phyloP scores from a whole-genome alignment of 768 basidiomycete species.

The Cystobasidium onofrii region DNA sequence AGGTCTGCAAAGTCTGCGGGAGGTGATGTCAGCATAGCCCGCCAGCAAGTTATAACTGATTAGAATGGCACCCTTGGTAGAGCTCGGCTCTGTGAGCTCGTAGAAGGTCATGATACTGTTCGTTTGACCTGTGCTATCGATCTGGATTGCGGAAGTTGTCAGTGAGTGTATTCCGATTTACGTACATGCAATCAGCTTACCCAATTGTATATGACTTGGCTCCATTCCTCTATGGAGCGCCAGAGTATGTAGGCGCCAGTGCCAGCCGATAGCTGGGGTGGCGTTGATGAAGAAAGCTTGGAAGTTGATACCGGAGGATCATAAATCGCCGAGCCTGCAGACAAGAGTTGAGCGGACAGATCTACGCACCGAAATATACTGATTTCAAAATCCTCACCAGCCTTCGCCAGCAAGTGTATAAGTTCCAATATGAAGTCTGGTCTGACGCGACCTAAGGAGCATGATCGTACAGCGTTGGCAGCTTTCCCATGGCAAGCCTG shows the following conservation, averaged over 20 bases:
- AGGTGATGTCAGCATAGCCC: not conserved
- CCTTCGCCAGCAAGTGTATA: slow-evolving; percentile 41
- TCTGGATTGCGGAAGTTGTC: not conserved
- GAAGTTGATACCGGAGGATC: slow-evolving; percentile 41
- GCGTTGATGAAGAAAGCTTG: slow-evolving; percentile 40
- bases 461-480: not conserved
- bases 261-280: slow-evolving; percentile 38
- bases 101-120: slow-evolving; percentile 49
- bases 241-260: slow-evolving; percentile 44
- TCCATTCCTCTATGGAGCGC: slow-evolving; percentile 49
- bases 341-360: no score
- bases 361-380: no score
- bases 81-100: slow-evolving; percentile 47
- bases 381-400: slow-evolving; percentile 38
- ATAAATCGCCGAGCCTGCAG: slow-evolving; percentile 21
- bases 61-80: slow-evolving; percentile 44
- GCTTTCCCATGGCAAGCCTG: no score
- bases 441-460: slow-evolving; percentile 4
- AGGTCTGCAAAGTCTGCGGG: slow-evolving; percentile 47
- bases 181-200: no score
- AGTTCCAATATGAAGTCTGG: slow-evolving; percentile 19
- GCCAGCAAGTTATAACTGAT: not conserved
- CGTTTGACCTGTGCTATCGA: slow-evolving; percentile 46
- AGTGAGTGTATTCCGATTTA: no score
- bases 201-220: slow-evolving; percentile 47